phyloP scores from a whole-genome alignment of 2,329 filamentous ascomycete genomes.

The Trichoderma endophyticum region DNA sequence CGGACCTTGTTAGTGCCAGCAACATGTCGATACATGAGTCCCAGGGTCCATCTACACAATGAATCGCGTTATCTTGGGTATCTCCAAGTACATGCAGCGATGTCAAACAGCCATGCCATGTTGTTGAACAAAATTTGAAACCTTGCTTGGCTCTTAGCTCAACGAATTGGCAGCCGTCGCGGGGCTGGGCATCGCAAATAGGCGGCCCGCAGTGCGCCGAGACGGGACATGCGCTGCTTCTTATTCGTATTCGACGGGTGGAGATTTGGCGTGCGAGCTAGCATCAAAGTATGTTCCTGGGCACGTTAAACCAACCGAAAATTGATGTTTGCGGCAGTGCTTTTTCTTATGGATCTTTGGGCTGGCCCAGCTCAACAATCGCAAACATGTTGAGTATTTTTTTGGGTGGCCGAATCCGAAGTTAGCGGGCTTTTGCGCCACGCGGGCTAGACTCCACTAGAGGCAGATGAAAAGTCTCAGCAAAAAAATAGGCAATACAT shows the following conservation, averaged over 20 bases:
- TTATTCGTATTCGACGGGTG: slow-evolving; percentile 9
- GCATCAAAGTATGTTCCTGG: not conserved
- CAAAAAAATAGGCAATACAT: not conserved
- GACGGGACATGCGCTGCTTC: not conserved
- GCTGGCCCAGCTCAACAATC: slow-evolving; percentile 8
- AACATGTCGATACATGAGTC: not conserved
- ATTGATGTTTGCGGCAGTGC: not conserved
- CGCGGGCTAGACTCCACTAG: slow-evolving; percentile 1
- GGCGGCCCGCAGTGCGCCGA: not conserved
- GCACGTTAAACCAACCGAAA: not conserved
- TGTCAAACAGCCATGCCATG: not conserved
- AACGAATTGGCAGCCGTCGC: not conserved
- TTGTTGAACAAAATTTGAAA: not conserved
- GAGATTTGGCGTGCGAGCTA: not conserved
- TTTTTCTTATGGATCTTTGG: not conserved
- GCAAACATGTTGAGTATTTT: slow-evolving; percentile 14
- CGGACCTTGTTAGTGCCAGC: not conserved
- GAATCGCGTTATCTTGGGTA: not conserved
- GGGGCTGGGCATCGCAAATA: not conserved
- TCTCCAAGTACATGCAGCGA: not conserved
- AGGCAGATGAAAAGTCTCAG: not conserved
- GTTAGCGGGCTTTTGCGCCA: slow-evolving; percentile 1
- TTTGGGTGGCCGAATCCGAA: not conserved
- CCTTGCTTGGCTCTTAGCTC: not conserved
- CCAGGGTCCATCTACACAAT: not conserved